These are phyloP conservation scores for Neospermospora avenae DNA, from an alignment of 2,329 filamentous ascomycete genomes.

Conservation along the genomic window DNA sequence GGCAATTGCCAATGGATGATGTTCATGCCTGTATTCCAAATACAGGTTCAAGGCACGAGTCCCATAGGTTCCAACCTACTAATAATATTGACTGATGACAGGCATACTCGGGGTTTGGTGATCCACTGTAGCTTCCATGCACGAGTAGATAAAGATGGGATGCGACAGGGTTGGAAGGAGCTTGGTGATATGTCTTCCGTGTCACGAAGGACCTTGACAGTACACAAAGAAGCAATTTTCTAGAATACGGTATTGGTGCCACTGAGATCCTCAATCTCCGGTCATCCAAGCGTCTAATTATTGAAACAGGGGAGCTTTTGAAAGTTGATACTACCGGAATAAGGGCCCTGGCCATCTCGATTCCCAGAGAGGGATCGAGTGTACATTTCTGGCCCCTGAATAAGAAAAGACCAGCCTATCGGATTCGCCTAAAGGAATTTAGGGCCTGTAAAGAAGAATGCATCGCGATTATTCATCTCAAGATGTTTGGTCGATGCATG, in stretches of 20 bases:
- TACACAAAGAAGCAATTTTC: neutral
- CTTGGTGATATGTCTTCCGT: neutral
- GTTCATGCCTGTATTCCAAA: neutral
- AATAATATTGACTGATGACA: neutral
- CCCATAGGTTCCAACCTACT: neutral
- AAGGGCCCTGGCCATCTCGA: neutral
- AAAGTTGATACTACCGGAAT: neutral
- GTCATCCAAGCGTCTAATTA: neutral
- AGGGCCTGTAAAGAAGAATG: slow-evolving; percentile 7
- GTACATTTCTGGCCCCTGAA: neutral
- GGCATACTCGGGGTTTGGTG: neutral
- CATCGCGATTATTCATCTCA: slow-evolving; percentile 19
- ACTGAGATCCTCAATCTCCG: neutral
- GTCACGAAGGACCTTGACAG: neutral
- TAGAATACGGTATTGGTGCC: neutral
- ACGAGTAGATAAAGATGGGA: neutral
- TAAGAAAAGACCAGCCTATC: neutral
- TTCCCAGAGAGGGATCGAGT: neutral
- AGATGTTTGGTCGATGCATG: slow-evolving; percentile 11
- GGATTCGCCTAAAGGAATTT: neutral
- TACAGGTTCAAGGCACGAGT: neutral
- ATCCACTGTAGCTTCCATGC: neutral
- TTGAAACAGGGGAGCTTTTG: neutral
- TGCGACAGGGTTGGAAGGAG: neutral
- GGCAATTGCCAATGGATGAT: neutral